Evolutionary conservation across 805 yeast genomes (phyloP).

Genomic region (Kluyveromyces nonfermentans): DNA sequence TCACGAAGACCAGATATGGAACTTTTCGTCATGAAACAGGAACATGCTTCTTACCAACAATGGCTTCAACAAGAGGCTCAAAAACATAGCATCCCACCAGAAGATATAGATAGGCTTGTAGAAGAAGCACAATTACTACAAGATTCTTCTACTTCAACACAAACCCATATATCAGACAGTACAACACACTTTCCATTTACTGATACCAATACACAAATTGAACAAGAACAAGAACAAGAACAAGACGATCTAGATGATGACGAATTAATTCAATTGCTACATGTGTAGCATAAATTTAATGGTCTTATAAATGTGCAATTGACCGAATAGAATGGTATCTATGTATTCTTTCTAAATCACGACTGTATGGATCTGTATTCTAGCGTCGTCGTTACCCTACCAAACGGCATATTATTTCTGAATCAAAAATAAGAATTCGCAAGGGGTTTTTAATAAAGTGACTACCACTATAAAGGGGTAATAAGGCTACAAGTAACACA

Average conservation of each 20-base stretch:
- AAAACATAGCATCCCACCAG: slow-evolving; percentile 13
- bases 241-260: slow-evolving; percentile 13
- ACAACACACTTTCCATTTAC: too few species aligned
- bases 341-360: slow-evolving; percentile 1
- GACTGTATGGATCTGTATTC: not conserved
- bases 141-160: too few species aligned
- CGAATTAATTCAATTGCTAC: slow-evolving; percentile 14
- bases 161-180: too few species aligned
- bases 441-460: not conserved
- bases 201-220: too few species aligned
- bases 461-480: not conserved
- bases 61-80: slow-evolving; percentile 14
- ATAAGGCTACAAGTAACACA: not conserved
- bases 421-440: not conserved
- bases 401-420: not conserved
- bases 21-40: slow-evolving; percentile 19
- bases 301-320: slow-evolving; percentile 4
- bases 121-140: slow-evolving; percentile 12
- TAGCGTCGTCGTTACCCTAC: not conserved
- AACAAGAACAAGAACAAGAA: too few species aligned
- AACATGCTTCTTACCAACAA: slow-evolving; percentile 11
- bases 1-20: slow-evolving; percentile 21
- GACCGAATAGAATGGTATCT: slow-evolving; percentile 6
- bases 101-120: slow-evolving; percentile 13
- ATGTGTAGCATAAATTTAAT: slow-evolving; percentile 5